Conservation (phyloP, 2,329 filamentous ascomycete species). For the Apiospora phragmitis region DNA sequence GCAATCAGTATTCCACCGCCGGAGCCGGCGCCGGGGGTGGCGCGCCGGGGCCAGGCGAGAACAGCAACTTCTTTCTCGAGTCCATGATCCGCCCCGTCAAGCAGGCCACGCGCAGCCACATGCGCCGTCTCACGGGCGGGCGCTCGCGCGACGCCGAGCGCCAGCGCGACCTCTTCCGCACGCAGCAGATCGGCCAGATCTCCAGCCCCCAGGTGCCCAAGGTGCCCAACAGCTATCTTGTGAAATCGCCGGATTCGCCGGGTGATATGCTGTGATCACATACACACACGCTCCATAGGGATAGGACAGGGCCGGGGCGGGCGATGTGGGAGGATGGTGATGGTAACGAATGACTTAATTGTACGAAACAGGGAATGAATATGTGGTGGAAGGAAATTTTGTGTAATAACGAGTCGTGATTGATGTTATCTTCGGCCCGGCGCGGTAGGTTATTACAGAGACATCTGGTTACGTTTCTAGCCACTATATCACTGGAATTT, state of each 20-base stretch:
- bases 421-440: not conserved
- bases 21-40: slow-evolving; percentile 25
- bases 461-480: not conserved
- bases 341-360: not conserved
- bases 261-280: slow-evolving; percentile 23
- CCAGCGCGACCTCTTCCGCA: slow-evolving; percentile 37
- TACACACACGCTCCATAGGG: not conserved
- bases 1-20: slow-evolving; percentile 20
- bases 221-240: slow-evolving; percentile 35
- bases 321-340: not conserved
- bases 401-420: not conserved
- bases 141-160: slow-evolving; percentile 40
- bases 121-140: slow-evolving; percentile 63
- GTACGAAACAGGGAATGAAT: not conserved
- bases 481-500: not conserved
- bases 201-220: slow-evolving; percentile 44
- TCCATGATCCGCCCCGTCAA: slow-evolving; percentile 61
- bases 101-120: slow-evolving; percentile 57
- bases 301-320: not conserved
- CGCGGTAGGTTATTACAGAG: not conserved
- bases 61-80: slow-evolving; percentile 57
- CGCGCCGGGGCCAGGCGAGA: slow-evolving; percentile 34
- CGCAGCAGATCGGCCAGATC: slow-evolving; percentile 25
- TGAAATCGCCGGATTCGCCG: slow-evolving; percentile 26
- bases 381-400: not conserved